Evolutionary conservation across 768 basidiomycete genomes (phyloP).

Genomic region (Leucogyrophana mollusca): DNA sequence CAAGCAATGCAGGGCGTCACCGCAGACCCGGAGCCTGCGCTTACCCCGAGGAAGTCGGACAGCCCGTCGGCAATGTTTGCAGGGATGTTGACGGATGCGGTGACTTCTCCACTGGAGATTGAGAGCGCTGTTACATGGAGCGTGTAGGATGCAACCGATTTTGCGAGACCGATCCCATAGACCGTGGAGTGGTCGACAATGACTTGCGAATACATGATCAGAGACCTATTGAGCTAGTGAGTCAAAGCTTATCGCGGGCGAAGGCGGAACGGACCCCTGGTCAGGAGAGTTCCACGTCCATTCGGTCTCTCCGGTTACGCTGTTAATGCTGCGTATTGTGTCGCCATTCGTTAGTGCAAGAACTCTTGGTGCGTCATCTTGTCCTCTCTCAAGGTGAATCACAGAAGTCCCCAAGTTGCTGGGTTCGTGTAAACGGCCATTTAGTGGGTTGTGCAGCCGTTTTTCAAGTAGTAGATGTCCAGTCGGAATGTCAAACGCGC

Average conservation of each 20-base stretch:
- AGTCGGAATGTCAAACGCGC: constrained; percentile 61
- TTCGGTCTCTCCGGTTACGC: constrained; percentile 46
- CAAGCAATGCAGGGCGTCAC: constrained; percentile 29
- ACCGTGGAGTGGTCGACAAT: constrained; percentile 50
- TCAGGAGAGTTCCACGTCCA: constrained; percentile 80
- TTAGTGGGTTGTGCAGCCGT: constrained; percentile 47
- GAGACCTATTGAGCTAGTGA: constrained; percentile 43
- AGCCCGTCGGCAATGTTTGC: constrained; percentile 42
- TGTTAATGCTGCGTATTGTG: constrained; percentile 50
- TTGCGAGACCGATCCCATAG: constrained; percentile 51
- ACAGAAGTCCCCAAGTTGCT: constrained; percentile 55
- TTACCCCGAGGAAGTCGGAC: constrained; percentile 36
- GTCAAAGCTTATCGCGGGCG: constrained; percentile 3
- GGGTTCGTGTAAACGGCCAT: constrained; percentile 50
- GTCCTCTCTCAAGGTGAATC: constrained; percentile 32
- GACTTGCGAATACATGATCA: constrained; percentile 63
- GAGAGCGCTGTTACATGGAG: constrained; percentile 67
- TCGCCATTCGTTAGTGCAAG: constrained; percentile 63
- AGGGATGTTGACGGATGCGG: constrained; percentile 50
- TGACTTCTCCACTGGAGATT: constrained; percentile 48
- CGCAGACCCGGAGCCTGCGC: constrained; percentile 9
- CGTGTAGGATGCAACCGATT: constrained; percentile 51
- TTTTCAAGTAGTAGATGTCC: constrained; percentile 70
- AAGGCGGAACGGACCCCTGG: constrained; percentile 49
- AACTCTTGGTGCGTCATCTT: constrained; percentile 29